These are phyloP conservation scores for Geranium incanum DNA, from an alignment of 441 rosid species.

Conservation along the genomic window DNA sequence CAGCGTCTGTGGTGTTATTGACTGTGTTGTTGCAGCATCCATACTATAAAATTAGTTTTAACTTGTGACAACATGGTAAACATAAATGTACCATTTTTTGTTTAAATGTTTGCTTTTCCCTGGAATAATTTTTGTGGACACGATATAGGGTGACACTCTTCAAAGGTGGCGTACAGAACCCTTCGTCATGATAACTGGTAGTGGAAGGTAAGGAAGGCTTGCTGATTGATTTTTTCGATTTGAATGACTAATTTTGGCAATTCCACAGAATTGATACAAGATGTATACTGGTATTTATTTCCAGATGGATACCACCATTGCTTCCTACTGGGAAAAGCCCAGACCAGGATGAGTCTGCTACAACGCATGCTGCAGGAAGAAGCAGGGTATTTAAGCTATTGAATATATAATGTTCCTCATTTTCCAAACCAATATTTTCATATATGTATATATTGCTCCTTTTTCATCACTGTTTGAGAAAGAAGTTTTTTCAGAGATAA, in stretches of 20 bases:
- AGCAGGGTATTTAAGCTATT: slow-evolving; percentile 59
- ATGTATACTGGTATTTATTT: slow-evolving; percentile 10
- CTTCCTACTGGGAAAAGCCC: slow-evolving; percentile 60
- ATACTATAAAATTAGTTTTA: no score
- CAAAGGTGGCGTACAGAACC: slow-evolving; percentile 99
- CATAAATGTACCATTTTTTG: no score
- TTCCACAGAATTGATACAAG: slow-evolving; percentile 9
- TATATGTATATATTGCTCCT: no score
- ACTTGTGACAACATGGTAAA: no score
- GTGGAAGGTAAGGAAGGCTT: slow-evolving; percentile 67
- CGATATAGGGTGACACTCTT: slow-evolving; percentile 89
- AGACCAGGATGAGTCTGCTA: slow-evolving; percentile 63
- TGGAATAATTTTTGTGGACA: neutral
- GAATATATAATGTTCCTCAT: neutral
- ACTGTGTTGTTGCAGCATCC: neutral
- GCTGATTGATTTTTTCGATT: slow-evolving; percentile 16
- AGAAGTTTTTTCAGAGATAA: neutral
- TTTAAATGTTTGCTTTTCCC: neutral
- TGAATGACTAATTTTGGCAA: neutral
- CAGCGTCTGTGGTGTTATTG: no score
- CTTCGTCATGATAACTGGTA: slow-evolving; percentile 96
- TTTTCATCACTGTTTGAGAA: no score
- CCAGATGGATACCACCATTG: slow-evolving; percentile 90
- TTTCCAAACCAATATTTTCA: no score
- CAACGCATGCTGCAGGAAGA: slow-evolving; percentile 91